Evolutionary conservation across 1,139 yeast genomes (phyloP).

Genomic region (Ogataea hybrid): DNA sequence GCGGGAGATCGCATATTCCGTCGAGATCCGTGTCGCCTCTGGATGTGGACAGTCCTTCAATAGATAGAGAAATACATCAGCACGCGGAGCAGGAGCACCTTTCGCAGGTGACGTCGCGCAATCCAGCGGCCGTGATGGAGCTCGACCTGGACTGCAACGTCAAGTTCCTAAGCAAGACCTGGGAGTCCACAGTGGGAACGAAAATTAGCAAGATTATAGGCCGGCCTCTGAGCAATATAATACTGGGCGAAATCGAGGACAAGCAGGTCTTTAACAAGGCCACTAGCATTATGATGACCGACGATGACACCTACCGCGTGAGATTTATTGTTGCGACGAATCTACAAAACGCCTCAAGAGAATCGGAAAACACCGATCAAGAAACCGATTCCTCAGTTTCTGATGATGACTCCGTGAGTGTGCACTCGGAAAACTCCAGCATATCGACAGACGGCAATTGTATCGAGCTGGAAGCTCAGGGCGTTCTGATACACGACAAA

Average conservation of each 20-base stretch:
- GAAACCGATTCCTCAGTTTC: slow-evolving; percentile 8
- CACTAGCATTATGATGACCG: slow-evolving; percentile 64
- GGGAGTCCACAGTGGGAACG: slow-evolving; percentile 78
- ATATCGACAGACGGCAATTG: slow-evolving; percentile 48
- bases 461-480: slow-evolving; percentile 89
- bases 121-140: slow-evolving; percentile 85
- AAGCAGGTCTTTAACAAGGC: slow-evolving; percentile 69
- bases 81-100: slow-evolving; percentile 36
- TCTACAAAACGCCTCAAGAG: slow-evolving; percentile 27
- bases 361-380: not conserved
- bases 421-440: slow-evolving; percentile 28
- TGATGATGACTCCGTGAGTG: slow-evolving; percentile 27
- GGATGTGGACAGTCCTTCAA: slow-evolving; percentile 14
- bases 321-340: slow-evolving; percentile 61
- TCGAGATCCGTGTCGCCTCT: slow-evolving; percentile 22
- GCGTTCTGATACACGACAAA: slow-evolving; percentile 78
- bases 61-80: slow-evolving; percentile 12
- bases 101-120: slow-evolving; percentile 58
- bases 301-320: slow-evolving; percentile 76
- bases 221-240: slow-evolving; percentile 60
- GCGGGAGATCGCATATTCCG: slow-evolving; percentile 8
- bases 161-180: slow-evolving; percentile 68
- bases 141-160: slow-evolving; percentile 76
- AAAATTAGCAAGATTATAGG: slow-evolving; percentile 51
- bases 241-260: slow-evolving; percentile 67